A percentile compares a stretch with the other conserved stretches of the same genome.
These are phyloP conservation scores for Ploettnerulaceae sp. DNA, from an alignment of 2,329 filamentous ascomycete species.

Conservation along the genomic window DNA sequence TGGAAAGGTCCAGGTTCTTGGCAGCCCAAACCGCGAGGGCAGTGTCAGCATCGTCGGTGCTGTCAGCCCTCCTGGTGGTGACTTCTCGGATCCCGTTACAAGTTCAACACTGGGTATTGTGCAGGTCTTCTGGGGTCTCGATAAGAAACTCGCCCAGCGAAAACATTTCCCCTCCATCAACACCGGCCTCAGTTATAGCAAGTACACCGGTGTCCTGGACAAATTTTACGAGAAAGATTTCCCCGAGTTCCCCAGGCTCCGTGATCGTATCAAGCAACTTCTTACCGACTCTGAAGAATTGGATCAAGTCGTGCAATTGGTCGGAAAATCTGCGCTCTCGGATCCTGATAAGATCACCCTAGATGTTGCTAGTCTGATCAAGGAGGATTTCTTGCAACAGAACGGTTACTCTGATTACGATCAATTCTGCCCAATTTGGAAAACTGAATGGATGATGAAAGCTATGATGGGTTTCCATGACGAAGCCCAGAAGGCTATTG, in stretches of 20 bases:
- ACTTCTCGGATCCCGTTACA: slow-evolving; percentile 98
- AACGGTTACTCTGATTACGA: slow-evolving; percentile 99
- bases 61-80: slow-evolving; percentile 94
- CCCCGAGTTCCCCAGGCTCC: slow-evolving; percentile 88
- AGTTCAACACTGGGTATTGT: slow-evolving; percentile 92
- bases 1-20: slow-evolving; percentile 77
- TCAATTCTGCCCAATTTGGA: slow-evolving; percentile 98
- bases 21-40: slow-evolving; percentile 81
- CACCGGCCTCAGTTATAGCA: slow-evolving; percentile 90
- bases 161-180: slow-evolving; percentile 99
- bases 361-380: slow-evolving; percentile 84
- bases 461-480: slow-evolving; percentile 98
- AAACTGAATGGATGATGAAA: slow-evolving; percentile 99
- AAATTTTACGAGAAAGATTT: slow-evolving; percentile 92
- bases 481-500: slow-evolving; percentile 90
- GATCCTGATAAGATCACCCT: slow-evolving; percentile 98
- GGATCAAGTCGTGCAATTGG: slow-evolving; percentile 96
- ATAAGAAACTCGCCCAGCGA: slow-evolving; percentile 98
- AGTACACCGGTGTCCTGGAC: slow-evolving; percentile 85
- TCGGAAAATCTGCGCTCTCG: slow-evolving; percentile 93
- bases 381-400: slow-evolving; percentile 98
- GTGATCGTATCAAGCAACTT: slow-evolving; percentile 89
- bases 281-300: slow-evolving; percentile 94
- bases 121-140: slow-evolving; percentile 98
- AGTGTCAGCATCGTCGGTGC: slow-evolving; percentile 98